Base-by-base conservation (phyloP, 148 eudicot species). In the Camellia sinensis region DNA sequence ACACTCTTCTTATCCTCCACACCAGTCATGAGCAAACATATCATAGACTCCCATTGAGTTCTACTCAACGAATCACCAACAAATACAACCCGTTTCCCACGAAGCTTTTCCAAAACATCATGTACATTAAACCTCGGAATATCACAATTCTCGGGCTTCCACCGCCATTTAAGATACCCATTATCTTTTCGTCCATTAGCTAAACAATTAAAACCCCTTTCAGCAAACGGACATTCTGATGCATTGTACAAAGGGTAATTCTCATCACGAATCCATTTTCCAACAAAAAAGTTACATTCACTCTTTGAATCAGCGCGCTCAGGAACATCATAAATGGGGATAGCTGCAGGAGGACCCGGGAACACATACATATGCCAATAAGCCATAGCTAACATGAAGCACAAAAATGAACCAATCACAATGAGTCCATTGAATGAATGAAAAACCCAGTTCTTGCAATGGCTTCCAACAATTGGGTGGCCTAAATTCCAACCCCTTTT, bases 41-140 rank as follows among this genome's bases (percentile, higher is more conserved):
- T 84, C 88, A 95, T 88, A 21, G 98, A 95, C 86, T 95, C 98
- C 98, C 98, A 95, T 69, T 95, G 98, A 56, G 95, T 91, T 73
- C 98, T 85, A 82, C 92, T 91, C 90, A 95, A 82, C 4, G 98
- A 95, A 89, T 95, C 98, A 6, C 98, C 98, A 70, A 95, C 95
- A 75, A 95, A 95, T 43, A 91, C 97, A 41, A 95, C 86, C 79
- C 97, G 77, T 57, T 95, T 91, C 69, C 91, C 92, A 7, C 97
- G 87, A 67, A 95, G 90, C 80, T 73, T 85, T 64, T 85, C 86
- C 86, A 92, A 81, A 19, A 88, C 22, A 0, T 46, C 75, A 44
- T 54, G 45, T 45, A 73, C 92, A 86, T 93, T 79, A 80, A 93
- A 84, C 85, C 89, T 86, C 0, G 91, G 89, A 76, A 95, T 87